Conservation (phyloP, 768 basidiomycete species). For the Hypholoma fasciculare region DNA sequence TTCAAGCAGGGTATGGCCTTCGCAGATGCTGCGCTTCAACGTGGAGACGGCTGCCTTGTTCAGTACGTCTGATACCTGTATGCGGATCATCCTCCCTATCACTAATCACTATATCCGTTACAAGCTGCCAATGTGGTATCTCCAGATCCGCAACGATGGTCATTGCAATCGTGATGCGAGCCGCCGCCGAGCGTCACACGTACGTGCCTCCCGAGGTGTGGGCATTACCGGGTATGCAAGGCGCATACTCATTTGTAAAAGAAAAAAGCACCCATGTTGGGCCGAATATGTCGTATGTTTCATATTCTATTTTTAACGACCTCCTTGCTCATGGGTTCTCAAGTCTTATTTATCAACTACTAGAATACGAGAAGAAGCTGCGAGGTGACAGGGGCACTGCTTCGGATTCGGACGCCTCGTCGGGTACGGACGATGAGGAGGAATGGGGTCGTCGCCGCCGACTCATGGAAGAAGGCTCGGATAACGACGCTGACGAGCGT, state of each 20-base stretch:
- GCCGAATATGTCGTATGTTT: constrained; percentile 91
- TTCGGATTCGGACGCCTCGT: constrained; percentile 57
- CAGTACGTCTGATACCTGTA: constrained; percentile 58
- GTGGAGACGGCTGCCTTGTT: constrained; percentile 79
- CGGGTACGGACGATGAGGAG: constrained; percentile 60
- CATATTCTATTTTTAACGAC: constrained; percentile 3
- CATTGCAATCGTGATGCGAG: constrained; percentile 92
- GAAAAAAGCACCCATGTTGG: constrained; percentile 86
- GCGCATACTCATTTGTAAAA: constrained; percentile 87
- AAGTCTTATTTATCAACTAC: constrained; percentile 90
- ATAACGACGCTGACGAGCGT: constrained; percentile 51
- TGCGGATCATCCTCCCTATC: constrained; percentile 17
- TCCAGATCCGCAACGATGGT: constrained; percentile 88
- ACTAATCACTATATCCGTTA: constrained; percentile 15
- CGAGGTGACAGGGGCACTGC: constrained; percentile 43
- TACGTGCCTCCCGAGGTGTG: constrained; percentile 74
- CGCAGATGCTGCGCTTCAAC: constrained; percentile 71
- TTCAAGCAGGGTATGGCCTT: constrained; percentile 83
- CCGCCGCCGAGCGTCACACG: constrained; percentile 69
- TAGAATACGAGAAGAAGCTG: constrained; percentile 85
- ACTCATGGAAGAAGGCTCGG: constrained; percentile 54
- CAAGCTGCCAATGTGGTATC: constrained; percentile 91
- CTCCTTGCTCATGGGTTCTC: constrained; percentile 19
- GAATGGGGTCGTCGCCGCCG: constrained; percentile 77
- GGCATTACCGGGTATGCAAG: constrained; percentile 86